Base-by-base conservation (phyloP, 371 early-diverging fungal genomes). In the Mortierella sp. region DNA sequence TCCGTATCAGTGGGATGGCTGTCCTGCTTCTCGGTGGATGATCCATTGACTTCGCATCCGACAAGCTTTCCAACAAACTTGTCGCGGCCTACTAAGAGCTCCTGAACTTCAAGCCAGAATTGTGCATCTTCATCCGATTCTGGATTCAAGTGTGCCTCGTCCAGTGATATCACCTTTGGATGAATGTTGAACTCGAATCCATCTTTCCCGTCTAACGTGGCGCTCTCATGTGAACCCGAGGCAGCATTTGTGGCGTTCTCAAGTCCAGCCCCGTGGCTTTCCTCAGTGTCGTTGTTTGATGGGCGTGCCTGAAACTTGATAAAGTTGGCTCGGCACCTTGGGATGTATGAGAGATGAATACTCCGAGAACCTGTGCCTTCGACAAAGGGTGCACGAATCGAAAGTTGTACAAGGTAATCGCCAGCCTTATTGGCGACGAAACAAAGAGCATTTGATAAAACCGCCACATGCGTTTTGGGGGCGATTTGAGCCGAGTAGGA, bases 61-160 rank as follows among this genome's bases (percentile, higher is more conserved):
- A 61, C 34, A 9, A 72, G 54, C 24, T 56, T 72, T 40, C 45
- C 62, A 1, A 66, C 71, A 41, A 71, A 34, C 44, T 48, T 40
- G 17, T 58, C 62, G 4, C 62, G 64, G 1, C 66, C 72, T 21
- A 64, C 48, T 22, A 74, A 28, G 2, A 59, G 49, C 25, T 74
- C 76, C 34, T 74, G 76, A 24, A 56, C 69, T 24, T 67, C 76
- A 4, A 68, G 54, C 76, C 76, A 74, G 54, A 74, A 74, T 48
- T 63, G 64, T 19, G 68, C 65, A 54, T 74, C 76, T 31, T 74
- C 76, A 22, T 74, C 76, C 25, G 65, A 74, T 9, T 74, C 69
- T 19, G 76, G 76, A 29, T 68, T 64, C 28, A 74, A 34, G 19
- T 68, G 63, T 13, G 65, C 52, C 14, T 68, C 76, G 16, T 74